Base-by-base conservation (phyloP, 495 filamentous ascomycete genomes). In the Hypoxylon trugodes region DNA sequence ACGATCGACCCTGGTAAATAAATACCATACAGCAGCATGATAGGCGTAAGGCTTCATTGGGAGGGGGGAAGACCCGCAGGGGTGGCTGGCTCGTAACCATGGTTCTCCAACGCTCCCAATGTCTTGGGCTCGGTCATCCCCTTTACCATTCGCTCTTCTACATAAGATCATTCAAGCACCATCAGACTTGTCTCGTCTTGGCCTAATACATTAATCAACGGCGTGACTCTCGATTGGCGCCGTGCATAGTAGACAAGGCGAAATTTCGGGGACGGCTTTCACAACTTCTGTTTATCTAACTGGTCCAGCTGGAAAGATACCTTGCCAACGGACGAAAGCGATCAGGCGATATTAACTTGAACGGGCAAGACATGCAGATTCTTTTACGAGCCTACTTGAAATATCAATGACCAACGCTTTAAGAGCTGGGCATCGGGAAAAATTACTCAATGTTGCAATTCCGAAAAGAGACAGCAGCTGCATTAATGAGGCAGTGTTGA, bases 391-490 rank as follows among this genome's bases (percentile, higher is more conserved):
- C n/a, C 4, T 18, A 15, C 8, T 51, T 37, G 19, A 40, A 38
- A n/a, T n/a, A n/a, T n/a, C n/a, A n/a, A n/a, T n/a, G n/a, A 48
- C 55, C 48, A 25, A 51, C 42, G 50, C 41, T 53, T 35, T 65
- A 65, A 65, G 55, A 54, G 26, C 61, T 65, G 41, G 61, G 61
- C 61, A 38, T 28, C 26, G 35, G 48, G 43, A 49, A 52, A 48
- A 10, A 15, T 32, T 21, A 53, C 40, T 26, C 25, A 9, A 37
- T 56, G 21, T 48, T 26, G 46, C 16, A 46, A 22, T 9, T 22
- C 16, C 25, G 18, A 21, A 25, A 36, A 55, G 33, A 33, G 33
- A 9, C 21, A 5, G 18, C 9, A 18, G 47, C 8, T 50, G 26
- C 18, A n/a, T n/a, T n/a, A n/a, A n/a, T n/a, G n/a, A n/a, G n/a